These are phyloP conservation scores for Coprinopsis marcescibilis DNA, from an alignment of 768 basidiomycete species.

Conservation along the genomic window DNA sequence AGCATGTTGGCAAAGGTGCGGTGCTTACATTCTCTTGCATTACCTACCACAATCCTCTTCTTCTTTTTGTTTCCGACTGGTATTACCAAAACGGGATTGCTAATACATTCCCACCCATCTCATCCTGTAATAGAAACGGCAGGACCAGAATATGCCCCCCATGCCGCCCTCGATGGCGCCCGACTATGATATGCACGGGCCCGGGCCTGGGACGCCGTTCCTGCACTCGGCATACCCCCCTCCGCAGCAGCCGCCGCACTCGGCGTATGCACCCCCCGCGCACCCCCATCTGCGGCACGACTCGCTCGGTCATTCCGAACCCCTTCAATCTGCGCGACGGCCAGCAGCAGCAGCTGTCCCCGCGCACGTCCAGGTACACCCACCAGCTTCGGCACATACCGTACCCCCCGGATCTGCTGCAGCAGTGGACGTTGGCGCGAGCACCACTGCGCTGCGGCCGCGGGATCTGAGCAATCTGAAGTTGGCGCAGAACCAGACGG, in stretches of 20 bases:
- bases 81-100: not conserved
- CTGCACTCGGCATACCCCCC: too few relatives aligned
- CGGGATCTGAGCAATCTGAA: slow-evolving; percentile 54
- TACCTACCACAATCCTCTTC: not conserved
- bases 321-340: not conserved
- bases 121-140: not conserved
- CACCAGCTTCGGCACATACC: not conserved
- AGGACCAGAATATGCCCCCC: too few relatives aligned
- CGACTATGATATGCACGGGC: too few relatives aligned
- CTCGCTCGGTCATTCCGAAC: not conserved
- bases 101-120: not conserved
- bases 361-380: slow-evolving; percentile 7
- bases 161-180: too few relatives aligned
- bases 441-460: not conserved
- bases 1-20: slow-evolving; percentile 53
- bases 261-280: too few relatives aligned
- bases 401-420: slow-evolving; percentile 10
- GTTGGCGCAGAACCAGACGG: slow-evolving; percentile 60
- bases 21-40: slow-evolving; percentile 12
- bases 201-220: too few relatives aligned
- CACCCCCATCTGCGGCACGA: too few relatives aligned
- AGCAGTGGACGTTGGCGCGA: slow-evolving; percentile 7
- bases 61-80: slow-evolving; percentile 6
- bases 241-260: too few relatives aligned
- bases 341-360: not conserved